These are phyloP conservation scores for Gamarada debralockiae DNA, from an alignment of 495 filamentous ascomycete species.

Conservation along the genomic window DNA sequence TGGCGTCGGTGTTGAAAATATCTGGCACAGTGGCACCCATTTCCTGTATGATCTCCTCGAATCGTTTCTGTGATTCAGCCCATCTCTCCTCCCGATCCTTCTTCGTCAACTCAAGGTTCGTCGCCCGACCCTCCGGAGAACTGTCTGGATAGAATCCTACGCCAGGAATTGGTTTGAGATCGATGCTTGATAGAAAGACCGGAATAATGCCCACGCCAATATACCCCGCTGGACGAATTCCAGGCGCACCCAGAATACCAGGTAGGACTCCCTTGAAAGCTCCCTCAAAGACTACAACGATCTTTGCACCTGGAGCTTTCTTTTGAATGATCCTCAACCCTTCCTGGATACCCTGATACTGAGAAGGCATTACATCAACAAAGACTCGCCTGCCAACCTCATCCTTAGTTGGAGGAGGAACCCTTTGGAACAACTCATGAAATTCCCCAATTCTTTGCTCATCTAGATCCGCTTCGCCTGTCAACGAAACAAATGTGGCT, in stretches of 20 bases:
- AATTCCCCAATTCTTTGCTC: slow-evolving; percentile 18
- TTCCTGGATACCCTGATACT: slow-evolving; percentile 12
- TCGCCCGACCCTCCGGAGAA: slow-evolving; percentile 4
- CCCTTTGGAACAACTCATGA: slow-evolving; percentile 16
- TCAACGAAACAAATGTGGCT: slow-evolving; percentile 29
- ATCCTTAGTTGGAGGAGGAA: slow-evolving; percentile 1
- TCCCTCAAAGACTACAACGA: slow-evolving; percentile 25
- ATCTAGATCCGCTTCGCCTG: slow-evolving; percentile 7
- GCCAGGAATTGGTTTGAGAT: slow-evolving; percentile 23
- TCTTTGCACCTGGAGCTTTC: slow-evolving; percentile 8
- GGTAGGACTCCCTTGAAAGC: slow-evolving; percentile 21
- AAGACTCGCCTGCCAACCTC: slow-evolving; percentile 5
- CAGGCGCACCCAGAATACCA: slow-evolving; percentile 16
- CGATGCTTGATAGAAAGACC: slow-evolving; percentile 14
- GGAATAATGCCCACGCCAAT: slow-evolving; percentile 17
- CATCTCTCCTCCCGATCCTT: slow-evolving; percentile 4
- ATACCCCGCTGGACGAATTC: neutral
- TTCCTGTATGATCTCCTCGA: too few relatives aligned
- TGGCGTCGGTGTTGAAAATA: too few relatives aligned
- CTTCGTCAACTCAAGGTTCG: slow-evolving; percentile 7
- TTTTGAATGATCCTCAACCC: slow-evolving; percentile 14
- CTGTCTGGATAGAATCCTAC: slow-evolving; percentile 16
- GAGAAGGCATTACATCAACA: slow-evolving; percentile 19
- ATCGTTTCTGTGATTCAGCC: too few relatives aligned
- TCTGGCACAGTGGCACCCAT: too few relatives aligned